phyloP scores from a whole-genome alignment of 164 flowering plant species.

The Cinnamomum micranthum region DNA sequence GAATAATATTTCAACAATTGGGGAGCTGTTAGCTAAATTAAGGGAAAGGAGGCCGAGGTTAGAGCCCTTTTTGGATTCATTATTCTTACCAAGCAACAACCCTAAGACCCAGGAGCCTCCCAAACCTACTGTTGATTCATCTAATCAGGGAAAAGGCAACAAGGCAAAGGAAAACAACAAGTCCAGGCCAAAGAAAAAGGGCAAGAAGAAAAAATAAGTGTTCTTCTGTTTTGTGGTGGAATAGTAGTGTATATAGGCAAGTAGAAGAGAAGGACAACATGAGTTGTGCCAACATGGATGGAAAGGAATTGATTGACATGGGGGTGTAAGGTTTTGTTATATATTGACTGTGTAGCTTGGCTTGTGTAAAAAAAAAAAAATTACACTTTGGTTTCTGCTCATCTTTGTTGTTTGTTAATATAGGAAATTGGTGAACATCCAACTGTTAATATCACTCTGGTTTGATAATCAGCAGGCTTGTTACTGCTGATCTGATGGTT shows the following conservation, averaged over 20 bases:
- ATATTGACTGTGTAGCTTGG: no score
- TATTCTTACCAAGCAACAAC: conserved; percentile 1
- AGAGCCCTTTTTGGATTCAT: conserved; percentile 22
- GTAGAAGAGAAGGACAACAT: no score
- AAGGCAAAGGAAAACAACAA: conserved; percentile 4
- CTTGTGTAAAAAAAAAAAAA: no score
- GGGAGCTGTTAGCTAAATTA: conserved; percentile 10
- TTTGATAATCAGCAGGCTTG: no score
- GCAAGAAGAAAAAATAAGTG: not conserved
- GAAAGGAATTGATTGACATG: not conserved
- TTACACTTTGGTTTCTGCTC: no score
- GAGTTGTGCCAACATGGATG: not conserved
- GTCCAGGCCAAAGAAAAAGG: conserved; percentile 2
- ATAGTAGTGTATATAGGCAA: not conserved
- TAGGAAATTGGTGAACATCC: no score
- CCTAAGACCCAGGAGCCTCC: not conserved
- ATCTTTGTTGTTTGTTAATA: no score
- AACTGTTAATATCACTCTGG: no score
- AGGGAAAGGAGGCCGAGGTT: conserved; percentile 13
- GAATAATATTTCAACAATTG: conserved; percentile 8
- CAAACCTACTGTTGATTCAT: not conserved
- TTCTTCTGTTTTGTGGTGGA: not conserved
- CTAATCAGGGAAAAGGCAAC: not conserved
- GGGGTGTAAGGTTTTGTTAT: not conserved
- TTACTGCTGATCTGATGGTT: no score